Conservation (phyloP, 2,329 filamentous ascomycete species). For the Lasiodiplodia sp. region DNA sequence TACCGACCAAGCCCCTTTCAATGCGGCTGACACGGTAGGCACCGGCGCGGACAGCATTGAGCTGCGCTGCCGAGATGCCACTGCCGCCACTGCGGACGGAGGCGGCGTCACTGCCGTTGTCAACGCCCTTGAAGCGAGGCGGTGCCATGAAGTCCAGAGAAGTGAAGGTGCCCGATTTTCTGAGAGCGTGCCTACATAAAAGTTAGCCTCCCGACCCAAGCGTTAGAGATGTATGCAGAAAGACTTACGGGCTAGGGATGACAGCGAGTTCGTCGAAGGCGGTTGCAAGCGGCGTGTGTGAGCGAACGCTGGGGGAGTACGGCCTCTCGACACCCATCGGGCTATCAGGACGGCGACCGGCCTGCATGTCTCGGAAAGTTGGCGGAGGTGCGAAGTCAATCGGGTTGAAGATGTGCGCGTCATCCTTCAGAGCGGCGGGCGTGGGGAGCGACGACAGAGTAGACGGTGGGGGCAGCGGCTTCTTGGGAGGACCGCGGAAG, state of each 20-base stretch:
- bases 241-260: constrained; percentile 89
- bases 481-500: constrained; percentile 53
- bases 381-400: constrained; percentile 86
- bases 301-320: constrained; percentile 76
- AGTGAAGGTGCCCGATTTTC: constrained; percentile 81
- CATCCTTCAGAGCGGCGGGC: constrained; percentile 83
- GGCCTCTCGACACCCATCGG: constrained; percentile 66
- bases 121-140: constrained; percentile 68
- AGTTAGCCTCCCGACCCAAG: constrained; percentile 38
- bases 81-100: constrained; percentile 73
- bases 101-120: constrained; percentile 54
- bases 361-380: constrained; percentile 66
- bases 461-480: constrained; percentile 73
- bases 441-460: constrained; percentile 81
- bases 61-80: constrained; percentile 75
- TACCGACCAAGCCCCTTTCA: constrained; percentile 82
- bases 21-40: constrained; percentile 87
- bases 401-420: constrained; percentile 73
- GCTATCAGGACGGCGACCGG: constrained; percentile 69
- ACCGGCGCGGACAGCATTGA: constrained; percentile 77
- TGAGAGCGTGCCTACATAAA: constrained; percentile 67
- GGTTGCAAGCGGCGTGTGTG: constrained; percentile 79
- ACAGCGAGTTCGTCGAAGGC: constrained; percentile 85
- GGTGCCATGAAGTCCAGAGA: constrained; percentile 82
- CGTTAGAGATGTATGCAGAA: constrained; percentile 11